Evolutionary conservation across 2,329 filamentous ascomycete species (phyloP), one percentile per base, ranked within the genome.

Genomic region (Fusarium pilosicola): DNA sequence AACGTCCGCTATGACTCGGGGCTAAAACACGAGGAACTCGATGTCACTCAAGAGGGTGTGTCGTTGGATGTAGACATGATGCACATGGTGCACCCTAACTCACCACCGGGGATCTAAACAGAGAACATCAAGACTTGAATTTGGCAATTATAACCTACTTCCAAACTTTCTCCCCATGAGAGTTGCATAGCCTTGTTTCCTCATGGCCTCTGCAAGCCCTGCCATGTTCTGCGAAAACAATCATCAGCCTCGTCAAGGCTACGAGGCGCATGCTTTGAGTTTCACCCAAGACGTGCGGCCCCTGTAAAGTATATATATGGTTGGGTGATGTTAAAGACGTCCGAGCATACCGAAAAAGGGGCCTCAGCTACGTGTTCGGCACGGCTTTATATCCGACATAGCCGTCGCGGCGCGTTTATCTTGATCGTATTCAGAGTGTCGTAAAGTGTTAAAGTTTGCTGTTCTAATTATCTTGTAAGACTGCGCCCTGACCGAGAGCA

Each of bases 1-100:
- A 71, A 62, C 48, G 60, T 30, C 70, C 60, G 62, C 65, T 59
- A 41, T 42, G 62, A 61, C 61, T 59, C n/a, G 24, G 45, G 49
- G 73, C 51, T 64, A 56, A 60, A 41, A 70, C 36, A 56, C 42
- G 52, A 61, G 28, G 28, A 49, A 26, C 22, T 57, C 28, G 18
- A 24, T 28, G 42, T 14, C 17, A 66, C 36, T 10, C 42, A 12
- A 14, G 32, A 66, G 54, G 54, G 51, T 28, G 38, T 45, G 18
- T 26, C 13, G 32, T 52, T 36, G 49, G n/a, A 45, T 45, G 15
- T 46, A 32, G n/a, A 34, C 41, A 49, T 38, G 44, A 17, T 30
- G 34, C 18, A 42, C 20, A 49, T 26, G 41, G 28, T 56, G 22
- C 32, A 14, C n/a, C 42, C 28, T 55, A 34, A 62, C 60, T 70